Conservation (phyloP, 2,329 filamentous ascomycete genomes). For the Stachybotrys elegans region DNA sequence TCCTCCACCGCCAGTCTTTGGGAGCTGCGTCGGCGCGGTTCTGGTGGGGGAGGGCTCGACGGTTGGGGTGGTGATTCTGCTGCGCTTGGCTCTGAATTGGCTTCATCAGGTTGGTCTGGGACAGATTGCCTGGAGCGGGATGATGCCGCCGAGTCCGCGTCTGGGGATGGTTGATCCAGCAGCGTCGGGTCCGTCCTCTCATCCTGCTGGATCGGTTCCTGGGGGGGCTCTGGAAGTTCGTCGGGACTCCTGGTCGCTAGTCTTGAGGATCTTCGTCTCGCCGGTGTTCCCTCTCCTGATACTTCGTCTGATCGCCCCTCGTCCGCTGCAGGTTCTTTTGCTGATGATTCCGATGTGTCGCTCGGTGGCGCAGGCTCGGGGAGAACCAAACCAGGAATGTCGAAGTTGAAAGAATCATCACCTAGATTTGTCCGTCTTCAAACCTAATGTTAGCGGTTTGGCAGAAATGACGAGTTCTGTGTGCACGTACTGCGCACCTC, state of each 20-base stretch:
- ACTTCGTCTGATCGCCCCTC: constrained; percentile 5
- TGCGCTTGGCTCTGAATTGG: constrained; percentile 12
- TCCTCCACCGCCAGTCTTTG: constrained; percentile 14
- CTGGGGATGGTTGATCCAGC: neutral
- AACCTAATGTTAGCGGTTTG: fast-evolving
- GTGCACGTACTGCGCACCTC: constrained; percentile 53
- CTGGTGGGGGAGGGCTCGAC: constrained; percentile 6
- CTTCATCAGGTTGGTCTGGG: no score
- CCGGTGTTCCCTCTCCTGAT: no score
- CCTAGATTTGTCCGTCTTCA: constrained; percentile 21
- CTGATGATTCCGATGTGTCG: constrained; percentile 32
- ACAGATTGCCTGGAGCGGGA: neutral
- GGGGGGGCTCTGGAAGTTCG: constrained; percentile 23
- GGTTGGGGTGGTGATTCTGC: constrained; percentile 16
- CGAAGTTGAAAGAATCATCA: constrained; percentile 56
- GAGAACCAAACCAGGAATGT: constrained; percentile 36
- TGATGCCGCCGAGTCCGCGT: neutral
- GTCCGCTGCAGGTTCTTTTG: constrained; percentile 7
- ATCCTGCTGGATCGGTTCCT: constrained; percentile 17
- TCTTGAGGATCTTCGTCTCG: constrained; percentile 15
- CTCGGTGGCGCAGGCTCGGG: constrained; percentile 22
- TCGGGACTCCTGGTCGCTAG: constrained; percentile 17
- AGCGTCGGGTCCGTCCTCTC: neutral
- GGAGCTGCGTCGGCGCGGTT: constrained; percentile 10
- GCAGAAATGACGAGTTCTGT: no score